Conservation (phyloP, 768 basidiomycete genomes). For the Tricholoma terreum region DNA sequence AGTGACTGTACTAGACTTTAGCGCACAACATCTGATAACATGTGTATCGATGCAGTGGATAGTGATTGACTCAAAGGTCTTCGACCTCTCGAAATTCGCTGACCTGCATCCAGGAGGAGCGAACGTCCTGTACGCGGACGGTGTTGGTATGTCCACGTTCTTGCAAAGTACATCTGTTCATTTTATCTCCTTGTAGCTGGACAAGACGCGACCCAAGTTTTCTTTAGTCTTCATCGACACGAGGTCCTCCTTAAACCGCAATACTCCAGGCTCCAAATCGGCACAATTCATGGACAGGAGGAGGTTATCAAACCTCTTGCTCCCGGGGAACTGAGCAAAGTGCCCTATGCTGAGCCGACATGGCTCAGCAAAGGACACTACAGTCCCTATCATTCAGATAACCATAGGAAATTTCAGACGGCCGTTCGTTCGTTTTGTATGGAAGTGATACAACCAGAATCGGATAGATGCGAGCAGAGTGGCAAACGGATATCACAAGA, state of each 20-base stretch:
- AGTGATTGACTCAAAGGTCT: conserved; percentile 77
- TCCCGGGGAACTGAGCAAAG: conserved; percentile 64
- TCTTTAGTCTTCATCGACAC: conserved; percentile 83
- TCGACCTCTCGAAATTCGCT: conserved; percentile 77
- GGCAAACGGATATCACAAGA: conserved; percentile 85
- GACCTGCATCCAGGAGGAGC: conserved; percentile 82
- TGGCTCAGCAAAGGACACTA: conserved; percentile 71
- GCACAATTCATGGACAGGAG: conserved; percentile 55
- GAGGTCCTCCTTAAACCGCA: conserved; percentile 76
- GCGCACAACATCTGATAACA: background rate
- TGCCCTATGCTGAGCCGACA: conserved; percentile 85
- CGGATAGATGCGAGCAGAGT: conserved; percentile 74
- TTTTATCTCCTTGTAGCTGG: conserved; percentile 43
- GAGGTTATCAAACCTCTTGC: conserved; percentile 50
- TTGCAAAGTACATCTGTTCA: background rate
- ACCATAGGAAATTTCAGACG: conserved; percentile 72
- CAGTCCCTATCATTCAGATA: conserved; percentile 75
- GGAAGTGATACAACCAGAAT: conserved; percentile 73
- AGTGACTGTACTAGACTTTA: conserved; percentile 18
- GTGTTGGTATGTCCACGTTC: conserved; percentile 50
- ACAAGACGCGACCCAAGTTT: conserved; percentile 74
- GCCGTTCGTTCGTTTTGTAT: conserved; percentile 75
- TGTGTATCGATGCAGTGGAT: conserved; percentile 58
- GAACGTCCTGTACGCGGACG: conserved; percentile 63
- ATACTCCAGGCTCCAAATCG: conserved; percentile 68